These are phyloP conservation scores for Pezicula radicicola DNA, from an alignment of 2,329 filamentous ascomycete species.

Conservation along the genomic window DNA sequence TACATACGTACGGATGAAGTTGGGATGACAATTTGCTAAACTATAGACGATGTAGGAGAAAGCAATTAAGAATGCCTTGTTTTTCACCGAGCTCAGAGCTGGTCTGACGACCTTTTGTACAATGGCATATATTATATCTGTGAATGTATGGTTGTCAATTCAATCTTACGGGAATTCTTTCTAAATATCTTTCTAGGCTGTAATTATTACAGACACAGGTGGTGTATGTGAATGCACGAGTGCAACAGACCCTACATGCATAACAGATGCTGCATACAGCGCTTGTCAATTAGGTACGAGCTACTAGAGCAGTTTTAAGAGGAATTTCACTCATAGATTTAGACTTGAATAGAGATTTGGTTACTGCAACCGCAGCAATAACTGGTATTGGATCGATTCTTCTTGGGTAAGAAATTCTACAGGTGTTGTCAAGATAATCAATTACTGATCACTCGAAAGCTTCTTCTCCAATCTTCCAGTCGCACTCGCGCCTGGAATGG, in stretches of 20 bases:
- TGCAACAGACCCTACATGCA: constrained; percentile 14
- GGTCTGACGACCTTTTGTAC: constrained; percentile 76
- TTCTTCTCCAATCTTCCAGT: neutral
- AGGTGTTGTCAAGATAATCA: constrained; percentile 65
- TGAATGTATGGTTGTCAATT: constrained; percentile 44
- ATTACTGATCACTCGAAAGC: neutral
- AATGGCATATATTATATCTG: constrained; percentile 81
- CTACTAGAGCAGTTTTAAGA: too few species aligned
- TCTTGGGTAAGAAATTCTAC: constrained; percentile 78
- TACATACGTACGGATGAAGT: too few species aligned
- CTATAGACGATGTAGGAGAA: constrained; percentile 45
- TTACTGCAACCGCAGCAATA: constrained; percentile 78
- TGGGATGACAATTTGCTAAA: neutral
- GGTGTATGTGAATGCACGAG: constrained; percentile 64
- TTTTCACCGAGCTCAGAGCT: constrained; percentile 74
- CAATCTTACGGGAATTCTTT: neutral
- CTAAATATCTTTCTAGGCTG: constrained; percentile 34
- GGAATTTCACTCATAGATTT: constrained; percentile 10
- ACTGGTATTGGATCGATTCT: constrained; percentile 68
- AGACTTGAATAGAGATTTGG: constrained; percentile 67
- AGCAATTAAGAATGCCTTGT: constrained; percentile 64
- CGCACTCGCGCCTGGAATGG: constrained; percentile 53
- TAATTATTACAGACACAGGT: constrained; percentile 69
- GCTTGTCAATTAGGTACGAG: constrained; percentile 31
- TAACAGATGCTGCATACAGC: constrained; percentile 33